Base-by-base conservation (phyloP, 2,329 filamentous ascomycete species). In the Lithohypha guttulata region DNA sequence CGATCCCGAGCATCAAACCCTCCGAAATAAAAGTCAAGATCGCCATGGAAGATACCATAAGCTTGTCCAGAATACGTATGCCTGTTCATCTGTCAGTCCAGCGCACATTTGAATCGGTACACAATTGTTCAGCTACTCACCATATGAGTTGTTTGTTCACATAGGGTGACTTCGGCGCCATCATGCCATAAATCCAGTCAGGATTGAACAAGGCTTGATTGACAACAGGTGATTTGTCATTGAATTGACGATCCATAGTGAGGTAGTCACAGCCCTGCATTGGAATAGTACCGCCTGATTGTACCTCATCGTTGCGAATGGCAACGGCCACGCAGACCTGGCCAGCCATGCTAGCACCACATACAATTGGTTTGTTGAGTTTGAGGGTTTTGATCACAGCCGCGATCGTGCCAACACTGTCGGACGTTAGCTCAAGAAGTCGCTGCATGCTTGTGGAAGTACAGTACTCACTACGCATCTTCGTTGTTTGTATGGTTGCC, bases 41-140 rank as follows among this genome's bases (percentile, higher is more conserved):
- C 65, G 17, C 66, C 66, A 49, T 69, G 66, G 56, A 70, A 69
- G 34, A 70, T 66, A 2, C 65, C 66, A 42, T 69, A 70, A 1
- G 67, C 66, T 55, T 70, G 66, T 0, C 59, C 59, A 4, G 59
- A 64, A 50, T 70, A 69, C 8, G 63, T 42, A 44, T 70, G 67
- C 66, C 14, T 6, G 11, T 20, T 19, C 27, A 29, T 29, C 5
- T 6, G 6, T 13, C n/a, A 13, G 17, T 6, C n/a, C 5, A 25
- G 7, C n/a, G 22, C n/a, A 7, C 7, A 25, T 25, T 25, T n/a
- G 7, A 25, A 7, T 25, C 22, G 7, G 22, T n/a, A 25, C 22
- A 25, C 22, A 7, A n/a, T 25, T 39, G 41, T 39, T 13, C n/a
- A 6, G n/a, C 17, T 5, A 29, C 27, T 29, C 17, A 29, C 44